Conservation (phyloP, 768 basidiomycete species). For the Cystobasidiopsis lactophilus region DNA sequence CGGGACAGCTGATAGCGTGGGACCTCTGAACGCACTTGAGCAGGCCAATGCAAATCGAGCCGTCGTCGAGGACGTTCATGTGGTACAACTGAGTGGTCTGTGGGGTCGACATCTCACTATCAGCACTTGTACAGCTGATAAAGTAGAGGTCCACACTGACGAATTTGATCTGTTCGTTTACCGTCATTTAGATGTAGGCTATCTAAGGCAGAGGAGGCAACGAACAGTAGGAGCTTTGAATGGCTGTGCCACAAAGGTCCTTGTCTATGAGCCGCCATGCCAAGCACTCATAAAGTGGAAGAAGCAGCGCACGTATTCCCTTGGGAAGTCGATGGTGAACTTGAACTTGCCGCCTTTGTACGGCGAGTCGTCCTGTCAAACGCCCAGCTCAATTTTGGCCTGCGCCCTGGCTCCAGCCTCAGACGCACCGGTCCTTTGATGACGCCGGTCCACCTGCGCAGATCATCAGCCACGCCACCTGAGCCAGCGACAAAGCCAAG, state of each 20-base stretch:
- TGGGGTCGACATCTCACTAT: too few relatives aligned
- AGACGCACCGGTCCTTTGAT: neutral
- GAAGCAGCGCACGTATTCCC: neutral
- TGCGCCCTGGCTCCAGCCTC: too few relatives aligned
- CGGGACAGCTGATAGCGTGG: neutral
- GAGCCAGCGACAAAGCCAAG: neutral
- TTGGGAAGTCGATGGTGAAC: neutral
- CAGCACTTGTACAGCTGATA: too few relatives aligned
- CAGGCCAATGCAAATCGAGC: neutral
- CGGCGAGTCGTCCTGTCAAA: neutral
- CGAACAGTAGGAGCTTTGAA: slow-evolving; percentile 1
- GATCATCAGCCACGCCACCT: neutral
- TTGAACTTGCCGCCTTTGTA: neutral
- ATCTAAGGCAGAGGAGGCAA: neutral
- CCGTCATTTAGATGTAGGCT: neutral
- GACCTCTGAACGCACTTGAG: neutral
- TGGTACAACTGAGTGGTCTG: slow-evolving; percentile 1
- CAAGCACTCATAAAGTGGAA: too few relatives aligned
- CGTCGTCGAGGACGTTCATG: neutral
- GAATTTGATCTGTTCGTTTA: neutral
- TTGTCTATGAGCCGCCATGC: neutral
- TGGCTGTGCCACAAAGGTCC: neutral
- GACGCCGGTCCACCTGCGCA: neutral
- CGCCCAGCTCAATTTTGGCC: too few relatives aligned
- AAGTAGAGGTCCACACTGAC: neutral